phyloP scores from a whole-genome alignment of 2,329 filamentous ascomycete genomes.

The Paracoccidioides brasiliensis region DNA sequence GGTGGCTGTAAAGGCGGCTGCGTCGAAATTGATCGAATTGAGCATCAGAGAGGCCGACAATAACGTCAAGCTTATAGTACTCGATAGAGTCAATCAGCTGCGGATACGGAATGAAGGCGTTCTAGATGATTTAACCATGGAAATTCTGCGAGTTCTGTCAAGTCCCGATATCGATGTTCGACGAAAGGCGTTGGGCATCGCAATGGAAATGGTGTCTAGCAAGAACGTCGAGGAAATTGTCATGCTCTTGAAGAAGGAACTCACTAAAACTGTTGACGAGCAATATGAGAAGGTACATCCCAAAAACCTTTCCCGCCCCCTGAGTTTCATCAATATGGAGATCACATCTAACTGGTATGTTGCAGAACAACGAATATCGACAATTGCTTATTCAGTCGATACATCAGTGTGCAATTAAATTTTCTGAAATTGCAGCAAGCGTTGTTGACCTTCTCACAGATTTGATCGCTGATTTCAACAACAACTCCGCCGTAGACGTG shows the following conservation, averaged over 20 bases:
- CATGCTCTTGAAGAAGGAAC: constrained; percentile 88
- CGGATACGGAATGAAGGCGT: constrained; percentile 81
- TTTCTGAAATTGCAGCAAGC: constrained; percentile 92
- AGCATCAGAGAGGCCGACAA: constrained; percentile 97
- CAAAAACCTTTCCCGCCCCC: neutral
- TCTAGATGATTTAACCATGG: constrained; percentile 89
- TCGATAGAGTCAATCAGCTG: constrained; percentile 83
- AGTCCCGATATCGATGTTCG: constrained; percentile 94
- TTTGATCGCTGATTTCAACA: constrained; percentile 97
- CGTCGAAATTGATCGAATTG: constrained; percentile 89
- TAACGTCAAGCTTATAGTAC: constrained; percentile 96
- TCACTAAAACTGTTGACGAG: constrained; percentile 94
- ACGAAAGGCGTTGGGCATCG: constrained; percentile 77
- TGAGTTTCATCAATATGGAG: neutral
- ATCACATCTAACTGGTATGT: neutral
- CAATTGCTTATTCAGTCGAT: constrained; percentile 93
- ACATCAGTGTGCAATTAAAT: constrained; percentile 97
- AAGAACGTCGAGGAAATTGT: constrained; percentile 98
- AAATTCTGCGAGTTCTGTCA: constrained; percentile 85
- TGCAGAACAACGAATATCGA: constrained; percentile 73
- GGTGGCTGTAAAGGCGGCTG: constrained; percentile 92
- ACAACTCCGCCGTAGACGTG: constrained; percentile 88
- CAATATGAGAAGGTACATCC: constrained; percentile 73
- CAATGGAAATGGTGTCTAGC: constrained; percentile 95
- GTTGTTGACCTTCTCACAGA: constrained; percentile 97